Conservation (phyloP, 768 basidiomycete genomes). For the Pleurotus eryngii region DNA sequence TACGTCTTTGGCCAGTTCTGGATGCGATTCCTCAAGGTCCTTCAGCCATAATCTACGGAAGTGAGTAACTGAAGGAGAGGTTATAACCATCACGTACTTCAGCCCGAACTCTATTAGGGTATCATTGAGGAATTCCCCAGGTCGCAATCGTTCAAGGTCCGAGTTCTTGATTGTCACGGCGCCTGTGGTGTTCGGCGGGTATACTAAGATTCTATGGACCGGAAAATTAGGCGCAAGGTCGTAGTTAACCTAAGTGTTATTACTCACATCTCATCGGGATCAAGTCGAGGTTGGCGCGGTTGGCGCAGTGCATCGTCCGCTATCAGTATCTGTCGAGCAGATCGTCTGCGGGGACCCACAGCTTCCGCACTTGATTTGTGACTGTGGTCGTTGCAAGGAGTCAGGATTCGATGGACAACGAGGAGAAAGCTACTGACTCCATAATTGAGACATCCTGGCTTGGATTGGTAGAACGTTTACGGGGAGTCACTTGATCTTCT, state of each 20-base stretch:
- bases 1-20: slow-evolving; percentile 65
- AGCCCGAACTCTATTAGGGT: slow-evolving; percentile 95
- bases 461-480: too few species aligned
- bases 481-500: not conserved
- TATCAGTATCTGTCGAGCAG: slow-evolving; percentile 30
- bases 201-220: slow-evolving; percentile 64
- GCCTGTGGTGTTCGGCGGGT: slow-evolving; percentile 66
- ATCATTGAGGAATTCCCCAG: slow-evolving; percentile 91
- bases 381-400: too few species aligned
- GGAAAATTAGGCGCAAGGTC: not conserved
- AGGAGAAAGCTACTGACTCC: too few species aligned
- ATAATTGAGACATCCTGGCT: too few species aligned
- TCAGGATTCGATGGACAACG: too few species aligned
- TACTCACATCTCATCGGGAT: slow-evolving; percentile 67
- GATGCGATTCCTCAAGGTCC: slow-evolving; percentile 49
- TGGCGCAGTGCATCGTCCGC: slow-evolving; percentile 13
- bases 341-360: slow-evolving; percentile 25
- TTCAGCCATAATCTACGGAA: slow-evolving; percentile 63
- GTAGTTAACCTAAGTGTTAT: slow-evolving; percentile 1
- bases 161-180: slow-evolving; percentile 80
- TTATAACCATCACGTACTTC: slow-evolving; percentile 53
- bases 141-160: slow-evolving; percentile 70
- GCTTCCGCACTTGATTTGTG: not conserved
- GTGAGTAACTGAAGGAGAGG: slow-evolving; percentile 2
- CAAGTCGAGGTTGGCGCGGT: slow-evolving; percentile 22